These are phyloP conservation scores for Neophaeococcomyces mojaviensis DNA, from an alignment of 2,329 filamentous ascomycete genomes.

Conservation along the genomic window DNA sequence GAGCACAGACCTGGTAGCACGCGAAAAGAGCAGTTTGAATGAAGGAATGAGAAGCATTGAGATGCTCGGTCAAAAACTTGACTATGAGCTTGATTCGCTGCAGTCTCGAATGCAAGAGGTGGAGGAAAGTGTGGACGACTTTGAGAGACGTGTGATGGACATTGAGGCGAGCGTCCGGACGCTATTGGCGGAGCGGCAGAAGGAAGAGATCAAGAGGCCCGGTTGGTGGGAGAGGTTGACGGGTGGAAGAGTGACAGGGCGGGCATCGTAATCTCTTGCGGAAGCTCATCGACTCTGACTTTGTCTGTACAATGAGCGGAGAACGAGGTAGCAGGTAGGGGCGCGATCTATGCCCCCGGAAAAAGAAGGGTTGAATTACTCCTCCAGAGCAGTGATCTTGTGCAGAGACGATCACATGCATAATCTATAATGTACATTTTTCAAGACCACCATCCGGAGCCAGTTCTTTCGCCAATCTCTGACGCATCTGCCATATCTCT, in stretches of 20 bases:
- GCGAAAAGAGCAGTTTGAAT: constrained; percentile 60
- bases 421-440: constrained; percentile 7
- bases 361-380: too few relatives aligned
- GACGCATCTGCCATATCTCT: not conserved
- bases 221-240: constrained; percentile 5
- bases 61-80: constrained; percentile 71
- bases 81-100: constrained; percentile 84
- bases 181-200: constrained; percentile 46
- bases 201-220: constrained; percentile 25
- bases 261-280: not conserved
- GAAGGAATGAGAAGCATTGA: constrained; percentile 74
- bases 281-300: too few relatives aligned
- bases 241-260: too few relatives aligned
- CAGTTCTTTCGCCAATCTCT: not conserved
- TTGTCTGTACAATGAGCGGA: too few relatives aligned
- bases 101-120: constrained; percentile 76
- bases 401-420: not conserved
- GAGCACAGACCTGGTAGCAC: constrained; percentile 60
- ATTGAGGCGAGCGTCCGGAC: constrained; percentile 59
- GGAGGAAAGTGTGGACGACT: constrained; percentile 71
- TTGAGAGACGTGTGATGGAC: constrained; percentile 68
- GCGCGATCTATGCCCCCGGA: too few relatives aligned
- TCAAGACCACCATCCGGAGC: not conserved
- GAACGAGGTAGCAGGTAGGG: too few relatives aligned
- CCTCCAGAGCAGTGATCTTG: not conserved